Evolutionary conservation across 306 rosid species (phyloP).

Genomic region (Clitoria ternatea): DNA sequence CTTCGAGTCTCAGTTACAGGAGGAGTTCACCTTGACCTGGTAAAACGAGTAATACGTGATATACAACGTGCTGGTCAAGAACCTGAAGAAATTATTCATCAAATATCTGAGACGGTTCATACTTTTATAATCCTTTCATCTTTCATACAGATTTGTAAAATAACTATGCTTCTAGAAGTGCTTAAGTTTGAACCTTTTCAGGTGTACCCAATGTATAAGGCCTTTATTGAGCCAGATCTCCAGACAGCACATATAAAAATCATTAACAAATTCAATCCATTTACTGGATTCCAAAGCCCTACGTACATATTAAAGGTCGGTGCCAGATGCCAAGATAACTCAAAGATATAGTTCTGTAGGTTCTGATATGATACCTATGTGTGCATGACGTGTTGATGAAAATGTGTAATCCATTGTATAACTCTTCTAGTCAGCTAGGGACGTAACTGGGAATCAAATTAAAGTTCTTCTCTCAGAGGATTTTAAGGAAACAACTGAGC

Average conservation of each 20-base stretch:
- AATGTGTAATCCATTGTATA: constrained; percentile 16
- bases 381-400: neutral
- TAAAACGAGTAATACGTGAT: constrained; percentile 93
- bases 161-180: constrained; percentile 22
- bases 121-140: constrained; percentile 16
- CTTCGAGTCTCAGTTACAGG: constrained; percentile 97
- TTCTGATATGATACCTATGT: constrained; percentile 24
- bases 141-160: neutral
- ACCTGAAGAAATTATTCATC: constrained; percentile 98
- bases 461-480: constrained; percentile 72
- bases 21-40: constrained; percentile 99
- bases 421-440: constrained; percentile 73
- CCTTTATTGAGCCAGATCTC: constrained; percentile 98
- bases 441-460: constrained; percentile 58
- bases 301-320: constrained; percentile 90
- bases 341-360: neutral
- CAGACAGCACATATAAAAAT: constrained; percentile 92
- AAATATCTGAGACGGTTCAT: constrained; percentile 93
- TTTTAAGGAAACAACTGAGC: constrained; percentile 67
- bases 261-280: constrained; percentile 90
- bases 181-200: constrained; percentile 38
- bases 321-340: neutral
- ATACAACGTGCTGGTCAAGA: constrained; percentile 98
- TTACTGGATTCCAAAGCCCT: constrained; percentile 95
- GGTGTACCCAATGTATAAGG: constrained; percentile 99